A percentile compares a stretch with the other conserved stretches of the same genome.
Evolutionary conservation across 495 filamentous ascomycete species (phyloP).

Genomic region (Pyrenula massariospora): DNA sequence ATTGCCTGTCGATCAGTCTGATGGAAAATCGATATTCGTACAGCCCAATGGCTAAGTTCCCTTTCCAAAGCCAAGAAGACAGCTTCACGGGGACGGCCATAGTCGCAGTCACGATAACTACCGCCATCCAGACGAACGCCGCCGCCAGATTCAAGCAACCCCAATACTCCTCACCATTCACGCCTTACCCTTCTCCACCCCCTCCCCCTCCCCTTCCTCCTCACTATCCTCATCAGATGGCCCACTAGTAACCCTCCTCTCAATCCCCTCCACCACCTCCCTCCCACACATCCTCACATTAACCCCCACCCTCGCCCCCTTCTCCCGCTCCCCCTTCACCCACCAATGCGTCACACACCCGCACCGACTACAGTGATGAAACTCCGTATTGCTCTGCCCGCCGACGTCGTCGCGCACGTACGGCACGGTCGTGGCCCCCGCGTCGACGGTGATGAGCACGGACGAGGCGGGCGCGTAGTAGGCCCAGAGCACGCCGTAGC

Average conservation of each 20-base stretch:
- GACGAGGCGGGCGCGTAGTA: constrained; percentile 4
- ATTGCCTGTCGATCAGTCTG: too few species aligned
- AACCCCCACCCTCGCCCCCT: constrained; percentile 5
- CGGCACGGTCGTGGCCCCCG: neutral
- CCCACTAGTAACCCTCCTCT: neutral
- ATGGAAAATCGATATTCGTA: too few species aligned
- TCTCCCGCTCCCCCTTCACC: neutral
- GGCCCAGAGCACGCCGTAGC: constrained; percentile 9
- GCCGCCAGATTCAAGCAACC: too few species aligned
- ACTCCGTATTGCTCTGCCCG: constrained; percentile 2
- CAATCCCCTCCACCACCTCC: constrained; percentile 2
- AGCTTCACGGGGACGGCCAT: too few species aligned
- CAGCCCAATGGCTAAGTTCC: too few species aligned
- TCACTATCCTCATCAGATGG: neutral
- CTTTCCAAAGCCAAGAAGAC: too few species aligned
- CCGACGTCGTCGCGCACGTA: constrained; percentile 4
- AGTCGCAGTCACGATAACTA: too few species aligned
- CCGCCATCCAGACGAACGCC: too few species aligned
- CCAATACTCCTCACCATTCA: too few species aligned
- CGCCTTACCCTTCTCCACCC: too few species aligned
- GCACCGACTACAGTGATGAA: constrained; percentile 7
- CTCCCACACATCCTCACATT: constrained; percentile 4
- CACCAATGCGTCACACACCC: constrained; percentile 9
- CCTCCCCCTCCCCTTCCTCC: neutral
- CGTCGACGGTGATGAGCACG: constrained; percentile 1